These are phyloP conservation scores for Pouteria campechiana DNA, from an alignment of 179 eudicot species.

Conservation along the genomic window DNA sequence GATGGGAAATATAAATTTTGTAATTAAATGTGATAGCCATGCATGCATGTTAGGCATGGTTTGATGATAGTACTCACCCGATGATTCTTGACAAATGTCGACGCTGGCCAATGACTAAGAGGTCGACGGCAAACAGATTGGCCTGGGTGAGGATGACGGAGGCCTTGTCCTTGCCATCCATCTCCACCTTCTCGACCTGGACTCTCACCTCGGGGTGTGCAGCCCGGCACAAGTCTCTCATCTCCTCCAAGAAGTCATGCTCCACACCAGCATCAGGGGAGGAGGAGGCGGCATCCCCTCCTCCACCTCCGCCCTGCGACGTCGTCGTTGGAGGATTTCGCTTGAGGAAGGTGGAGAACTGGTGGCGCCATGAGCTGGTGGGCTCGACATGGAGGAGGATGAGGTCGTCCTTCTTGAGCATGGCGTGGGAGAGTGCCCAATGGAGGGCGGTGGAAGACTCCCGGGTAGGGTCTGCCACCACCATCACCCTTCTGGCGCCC, in stretches of 20 bases:
- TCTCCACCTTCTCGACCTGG: slow-evolving; percentile 27
- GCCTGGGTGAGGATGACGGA: slow-evolving; percentile 22
- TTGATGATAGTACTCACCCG: slow-evolving; percentile 23
- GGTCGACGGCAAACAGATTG: slow-evolving; percentile 20
- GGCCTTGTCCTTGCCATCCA: slow-evolving; percentile 47
- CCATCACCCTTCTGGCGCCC: slow-evolving; percentile 33
- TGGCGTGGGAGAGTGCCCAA: slow-evolving; percentile 48
- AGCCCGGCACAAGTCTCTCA: slow-evolving; percentile 31
- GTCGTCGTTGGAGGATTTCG: slow-evolving; percentile 1
- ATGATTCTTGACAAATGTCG: slow-evolving; percentile 26
- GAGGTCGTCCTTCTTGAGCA: slow-evolving; percentile 29
- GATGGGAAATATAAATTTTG: background rate
- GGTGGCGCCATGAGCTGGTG: slow-evolving; percentile 19
- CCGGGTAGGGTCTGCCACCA: slow-evolving; percentile 48
- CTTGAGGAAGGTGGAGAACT: slow-evolving; percentile 19
- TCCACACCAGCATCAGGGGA: slow-evolving; percentile 11
- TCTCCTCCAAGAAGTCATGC: slow-evolving; percentile 32
- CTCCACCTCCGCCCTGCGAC: background rate
- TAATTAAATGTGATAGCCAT: background rate
- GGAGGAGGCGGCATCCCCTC: background rate
- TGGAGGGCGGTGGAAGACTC: slow-evolving; percentile 51
- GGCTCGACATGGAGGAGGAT: slow-evolving; percentile 36
- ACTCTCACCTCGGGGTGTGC: slow-evolving; percentile 32
- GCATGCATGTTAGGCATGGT: background rate
- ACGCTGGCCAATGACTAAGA: slow-evolving; percentile 53